phyloP scores from a whole-genome alignment of 179 eudicot genomes.

The Actinidia arguta region DNA sequence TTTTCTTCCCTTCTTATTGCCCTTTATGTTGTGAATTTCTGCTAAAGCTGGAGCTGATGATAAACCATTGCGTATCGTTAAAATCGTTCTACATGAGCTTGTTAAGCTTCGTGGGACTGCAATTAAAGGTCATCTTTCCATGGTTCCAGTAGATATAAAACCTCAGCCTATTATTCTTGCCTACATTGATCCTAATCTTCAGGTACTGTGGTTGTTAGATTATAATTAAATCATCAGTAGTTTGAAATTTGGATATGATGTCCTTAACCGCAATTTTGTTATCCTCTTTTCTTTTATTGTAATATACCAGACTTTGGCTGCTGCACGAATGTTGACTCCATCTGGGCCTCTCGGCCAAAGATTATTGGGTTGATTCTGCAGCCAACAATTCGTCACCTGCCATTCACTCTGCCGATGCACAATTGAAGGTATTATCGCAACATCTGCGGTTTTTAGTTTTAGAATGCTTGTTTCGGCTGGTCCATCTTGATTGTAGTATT shows the following conservation, averaged over 20 bases:
- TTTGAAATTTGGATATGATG: not conserved
- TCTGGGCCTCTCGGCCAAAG: conserved; percentile 88
- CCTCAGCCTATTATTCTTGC: conserved; percentile 99
- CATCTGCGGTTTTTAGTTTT: not conserved
- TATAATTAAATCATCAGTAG: not conserved
- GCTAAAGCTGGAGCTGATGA: conserved; percentile 98
- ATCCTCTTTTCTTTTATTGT: not conserved
- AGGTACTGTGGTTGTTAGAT: conserved; percentile 52
- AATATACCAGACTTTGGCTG: conserved; percentile 80
- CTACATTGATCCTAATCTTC: conserved; percentile 96
- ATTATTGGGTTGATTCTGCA: conserved; percentile 90
- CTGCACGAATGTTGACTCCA: conserved; percentile 98
- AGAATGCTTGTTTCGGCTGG: conserved; percentile 1
- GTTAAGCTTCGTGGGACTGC: conserved; percentile 99
- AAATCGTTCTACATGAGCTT: conserved; percentile 98
- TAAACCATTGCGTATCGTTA: conserved; percentile 97
- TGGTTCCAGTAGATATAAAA: conserved; percentile 96
- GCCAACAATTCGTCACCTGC: conserved; percentile 81
- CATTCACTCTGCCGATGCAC: conserved; percentile 85
- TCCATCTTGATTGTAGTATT: conserved; percentile 1
- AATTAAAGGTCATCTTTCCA: conserved; percentile 93
- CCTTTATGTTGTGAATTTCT: conserved; percentile 9
- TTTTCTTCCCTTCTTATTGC: conserved; percentile 2
- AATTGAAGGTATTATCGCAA: conserved; percentile 63
- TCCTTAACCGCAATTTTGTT: not conserved